Evolutionary conservation across 306 rosid genomes (phyloP).

Genomic region (Cucurbita moschata): DNA sequence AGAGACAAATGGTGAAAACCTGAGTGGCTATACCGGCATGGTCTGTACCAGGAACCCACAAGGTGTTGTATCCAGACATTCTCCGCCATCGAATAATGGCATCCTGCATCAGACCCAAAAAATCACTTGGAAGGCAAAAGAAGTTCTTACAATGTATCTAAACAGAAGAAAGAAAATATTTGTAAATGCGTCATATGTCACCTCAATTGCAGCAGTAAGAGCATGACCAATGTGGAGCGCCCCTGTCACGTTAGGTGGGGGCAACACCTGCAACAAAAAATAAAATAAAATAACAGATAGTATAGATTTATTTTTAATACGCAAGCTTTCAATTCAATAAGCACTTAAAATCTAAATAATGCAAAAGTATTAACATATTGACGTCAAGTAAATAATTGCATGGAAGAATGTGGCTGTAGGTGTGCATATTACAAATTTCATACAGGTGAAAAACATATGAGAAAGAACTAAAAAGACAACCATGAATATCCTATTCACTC

Average conservation of each 20-base stretch:
- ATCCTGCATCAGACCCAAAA: constrained; percentile 42
- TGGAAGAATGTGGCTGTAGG: constrained; percentile 1
- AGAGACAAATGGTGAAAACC: constrained; percentile 26
- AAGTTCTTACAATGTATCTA: background rate
- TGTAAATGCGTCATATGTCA: constrained; percentile 1
- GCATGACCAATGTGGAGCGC: constrained; percentile 97
- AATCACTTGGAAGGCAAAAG: background rate
- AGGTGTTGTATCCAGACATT: constrained; percentile 80
- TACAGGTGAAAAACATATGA: background rate
- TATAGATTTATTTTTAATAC: background rate
- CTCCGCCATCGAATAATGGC: constrained; percentile 89
- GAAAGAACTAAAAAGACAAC: background rate
- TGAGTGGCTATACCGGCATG: constrained; percentile 99
- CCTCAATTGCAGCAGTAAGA: constrained; percentile 92
- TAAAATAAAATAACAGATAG: background rate
- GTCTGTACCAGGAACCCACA: constrained; percentile 99
- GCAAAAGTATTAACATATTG: background rate
- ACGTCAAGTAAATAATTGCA: background rate
- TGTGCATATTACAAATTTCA: background rate
- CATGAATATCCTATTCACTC: background rate
- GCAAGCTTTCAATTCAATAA: background rate
- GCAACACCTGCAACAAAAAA: constrained; percentile 51
- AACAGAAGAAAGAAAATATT: background rate
- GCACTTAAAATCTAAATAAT: background rate
- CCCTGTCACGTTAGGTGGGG: constrained; percentile 96